Percentiles rank a stretch among this genome's conserved stretches.
These are phyloP conservation scores for Magnusiomyces magnusii DNA, from an alignment of 1,139 yeast genomes.

Conservation along the genomic window DNA sequence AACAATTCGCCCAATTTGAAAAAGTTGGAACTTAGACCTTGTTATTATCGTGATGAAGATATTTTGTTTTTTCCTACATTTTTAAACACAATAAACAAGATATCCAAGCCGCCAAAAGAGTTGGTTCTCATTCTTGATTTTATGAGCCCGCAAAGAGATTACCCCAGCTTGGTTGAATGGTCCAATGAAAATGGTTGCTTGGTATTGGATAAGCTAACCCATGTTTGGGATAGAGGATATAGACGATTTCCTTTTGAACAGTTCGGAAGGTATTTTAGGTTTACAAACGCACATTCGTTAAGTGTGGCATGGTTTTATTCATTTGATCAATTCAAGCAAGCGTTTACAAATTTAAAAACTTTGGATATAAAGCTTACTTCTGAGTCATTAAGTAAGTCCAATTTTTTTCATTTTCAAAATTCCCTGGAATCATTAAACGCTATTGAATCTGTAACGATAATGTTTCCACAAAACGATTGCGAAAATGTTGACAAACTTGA, in stretches of 20 bases:
- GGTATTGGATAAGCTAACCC: not conserved
- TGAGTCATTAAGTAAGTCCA: not conserved
- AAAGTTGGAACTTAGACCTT: not conserved
- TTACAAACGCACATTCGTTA: not conserved
- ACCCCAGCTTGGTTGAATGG: not conserved
- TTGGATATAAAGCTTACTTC: not conserved
- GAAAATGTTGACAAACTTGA: no score
- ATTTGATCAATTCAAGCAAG: not conserved
- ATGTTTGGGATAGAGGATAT: not conserved
- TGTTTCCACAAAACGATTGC: no score
- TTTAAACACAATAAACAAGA: not conserved
- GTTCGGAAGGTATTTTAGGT: not conserved
- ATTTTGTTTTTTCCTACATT: not conserved
- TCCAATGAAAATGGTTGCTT: not conserved
- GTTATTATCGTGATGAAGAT: not conserved
- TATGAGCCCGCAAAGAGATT: not conserved
- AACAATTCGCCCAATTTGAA: not conserved
- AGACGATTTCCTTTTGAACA: not conserved
- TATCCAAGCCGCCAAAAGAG: not conserved
- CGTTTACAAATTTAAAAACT: not conserved
- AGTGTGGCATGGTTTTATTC: not conserved
- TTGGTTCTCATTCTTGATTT: not conserved
- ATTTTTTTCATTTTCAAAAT: no score
- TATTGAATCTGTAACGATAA: no score
- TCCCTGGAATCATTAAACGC: not conserved